Evolutionary conservation across 2,329 filamentous ascomycete genomes (phyloP).

Genomic region (Neoscytalidium dimidiatum): DNA sequence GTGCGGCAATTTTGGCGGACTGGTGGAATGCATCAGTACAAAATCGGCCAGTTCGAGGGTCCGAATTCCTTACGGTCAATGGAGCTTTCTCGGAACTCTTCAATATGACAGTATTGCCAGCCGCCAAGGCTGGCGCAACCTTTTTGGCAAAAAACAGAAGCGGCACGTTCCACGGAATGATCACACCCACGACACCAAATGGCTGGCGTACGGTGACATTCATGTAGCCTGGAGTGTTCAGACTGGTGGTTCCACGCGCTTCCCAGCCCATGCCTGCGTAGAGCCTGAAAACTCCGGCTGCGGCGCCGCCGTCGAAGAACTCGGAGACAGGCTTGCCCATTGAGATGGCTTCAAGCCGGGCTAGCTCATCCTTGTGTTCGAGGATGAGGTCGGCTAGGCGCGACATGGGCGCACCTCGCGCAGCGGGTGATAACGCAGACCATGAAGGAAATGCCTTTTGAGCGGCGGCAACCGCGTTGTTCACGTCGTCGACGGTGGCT

Average conservation of each 20-base stretch:
- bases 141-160: conserved; percentile 41
- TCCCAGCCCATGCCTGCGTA: conserved; percentile 37
- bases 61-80: conserved; percentile 40
- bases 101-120: conserved; percentile 59
- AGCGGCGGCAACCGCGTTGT: conserved; percentile 29
- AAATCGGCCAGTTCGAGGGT: no score
- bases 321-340: conserved; percentile 22
- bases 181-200: conserved; percentile 43
- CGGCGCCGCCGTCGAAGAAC: conserved; percentile 42
- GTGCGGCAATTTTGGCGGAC: conserved; percentile 59
- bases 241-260: conserved; percentile 29
- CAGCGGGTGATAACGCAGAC: conserved; percentile 36
- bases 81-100: conserved; percentile 63
- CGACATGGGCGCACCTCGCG: conserved; percentile 44
- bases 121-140: conserved; percentile 47
- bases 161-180: conserved; percentile 46
- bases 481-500: conserved; percentile 26
- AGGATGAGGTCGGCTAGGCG: conserved; percentile 42
- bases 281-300: conserved; percentile 37
- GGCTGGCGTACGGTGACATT: conserved; percentile 44
- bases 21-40: neutral
- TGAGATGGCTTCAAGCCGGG: conserved; percentile 21
- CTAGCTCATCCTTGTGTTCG: conserved; percentile 17
- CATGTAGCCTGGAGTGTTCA: conserved; percentile 41
- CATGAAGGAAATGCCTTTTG: conserved; percentile 30